These are phyloP conservation scores for Cytospora mali DNA, from an alignment of 2,329 filamentous ascomycete genomes.

Conservation along the genomic window DNA sequence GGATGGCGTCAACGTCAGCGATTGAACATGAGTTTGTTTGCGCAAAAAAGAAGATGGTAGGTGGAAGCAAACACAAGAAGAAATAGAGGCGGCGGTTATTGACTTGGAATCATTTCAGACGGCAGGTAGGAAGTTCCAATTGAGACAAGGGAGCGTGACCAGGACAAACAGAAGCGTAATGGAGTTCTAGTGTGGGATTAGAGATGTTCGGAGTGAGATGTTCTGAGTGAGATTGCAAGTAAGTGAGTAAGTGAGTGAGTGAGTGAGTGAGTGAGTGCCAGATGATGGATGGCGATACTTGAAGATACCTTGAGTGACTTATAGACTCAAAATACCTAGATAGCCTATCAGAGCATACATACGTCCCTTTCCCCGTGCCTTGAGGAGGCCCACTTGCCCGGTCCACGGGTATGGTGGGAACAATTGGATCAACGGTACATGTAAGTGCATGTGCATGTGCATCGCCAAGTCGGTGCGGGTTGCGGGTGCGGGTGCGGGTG, in stretches of 20 bases:
- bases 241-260: too few species aligned
- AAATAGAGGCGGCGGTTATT: background rate
- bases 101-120: slow-evolving; percentile 14
- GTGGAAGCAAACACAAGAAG: background rate
- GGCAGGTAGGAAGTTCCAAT: background rate
- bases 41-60: background rate
- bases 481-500: too few species aligned
- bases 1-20: background rate
- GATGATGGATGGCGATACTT: too few species aligned
- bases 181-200: background rate
- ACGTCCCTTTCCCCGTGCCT: background rate
- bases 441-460: too few species aligned
- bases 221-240: too few species aligned
- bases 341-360: background rate
- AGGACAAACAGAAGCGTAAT: background rate
- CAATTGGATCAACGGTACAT: too few species aligned
- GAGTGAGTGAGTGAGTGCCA: too few species aligned
- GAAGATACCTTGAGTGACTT: background rate
- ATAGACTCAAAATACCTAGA: background rate
- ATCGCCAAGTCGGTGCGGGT: too few species aligned
- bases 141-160: background rate
- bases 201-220: background rate
- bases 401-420: too few species aligned
- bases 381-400: background rate
- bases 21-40: background rate